Conservation (phyloP, 1,284 basidiomycete species). For the Apiotrichum gracile region DNA sequence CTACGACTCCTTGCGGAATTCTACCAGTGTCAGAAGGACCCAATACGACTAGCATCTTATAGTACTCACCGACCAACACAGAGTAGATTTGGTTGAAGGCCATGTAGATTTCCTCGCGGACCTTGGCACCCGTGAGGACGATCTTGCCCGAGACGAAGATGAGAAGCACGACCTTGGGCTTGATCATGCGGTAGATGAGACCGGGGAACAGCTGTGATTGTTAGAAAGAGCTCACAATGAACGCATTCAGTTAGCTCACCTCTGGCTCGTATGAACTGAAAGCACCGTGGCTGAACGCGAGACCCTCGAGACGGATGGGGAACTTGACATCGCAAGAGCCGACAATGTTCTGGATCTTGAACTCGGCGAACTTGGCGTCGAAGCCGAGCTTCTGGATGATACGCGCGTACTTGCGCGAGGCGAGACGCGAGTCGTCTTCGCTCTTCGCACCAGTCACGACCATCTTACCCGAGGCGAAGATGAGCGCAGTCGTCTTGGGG, state of each 20-base stretch:
- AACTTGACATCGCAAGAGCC: constrained; percentile 99
- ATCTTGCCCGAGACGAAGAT: constrained; percentile 99
- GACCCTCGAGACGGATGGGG: constrained; percentile 94
- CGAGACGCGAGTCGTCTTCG: constrained; percentile 94
- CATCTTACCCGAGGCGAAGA: constrained; percentile 99
- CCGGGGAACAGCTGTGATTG: constrained; percentile 91
- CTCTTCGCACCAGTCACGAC: constrained; percentile 99
- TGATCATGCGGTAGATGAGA: constrained; percentile 99
- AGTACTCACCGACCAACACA: constrained; percentile 57
- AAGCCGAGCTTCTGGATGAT: constrained; percentile 99
- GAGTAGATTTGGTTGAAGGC: constrained; percentile 99
- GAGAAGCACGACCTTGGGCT: constrained; percentile 96
- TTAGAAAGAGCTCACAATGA: neutral
- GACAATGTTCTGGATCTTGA: constrained; percentile 99
- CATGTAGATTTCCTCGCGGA: constrained; percentile 98
- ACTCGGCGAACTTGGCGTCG: constrained; percentile 98
- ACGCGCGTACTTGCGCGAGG: constrained; percentile 96
- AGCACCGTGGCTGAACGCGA: constrained; percentile 96
- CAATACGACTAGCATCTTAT: neutral
- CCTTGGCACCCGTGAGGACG: constrained; percentile 97
- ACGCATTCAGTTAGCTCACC: constrained; percentile 49
- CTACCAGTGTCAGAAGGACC: constrained; percentile 8
- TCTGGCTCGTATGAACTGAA: constrained; percentile 98
- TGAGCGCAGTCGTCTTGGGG: constrained; percentile 98
- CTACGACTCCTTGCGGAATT: constrained; percentile 42